These are phyloP conservation scores for Alloteropsis semialata DNA, from an alignment of 176 grass and related monocot species.

Conservation along the genomic window DNA sequence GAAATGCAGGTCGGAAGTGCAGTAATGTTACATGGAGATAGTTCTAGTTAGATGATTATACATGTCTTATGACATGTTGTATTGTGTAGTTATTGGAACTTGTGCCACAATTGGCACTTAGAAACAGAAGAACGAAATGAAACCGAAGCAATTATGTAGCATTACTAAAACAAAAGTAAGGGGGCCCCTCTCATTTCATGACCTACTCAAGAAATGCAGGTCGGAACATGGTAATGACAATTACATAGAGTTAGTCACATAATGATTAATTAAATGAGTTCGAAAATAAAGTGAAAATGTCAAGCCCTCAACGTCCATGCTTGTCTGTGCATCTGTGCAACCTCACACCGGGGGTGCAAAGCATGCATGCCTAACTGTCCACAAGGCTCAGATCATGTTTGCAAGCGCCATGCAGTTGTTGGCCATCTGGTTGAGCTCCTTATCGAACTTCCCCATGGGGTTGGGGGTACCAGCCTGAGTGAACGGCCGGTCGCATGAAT, in stretches of 20 bases:
- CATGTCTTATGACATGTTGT: too few species aligned
- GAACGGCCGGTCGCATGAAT: slow-evolving; percentile 50
- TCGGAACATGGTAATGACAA: not conserved
- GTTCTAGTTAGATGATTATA: too few species aligned
- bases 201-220: slow-evolving; percentile 17
- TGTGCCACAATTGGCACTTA: not conserved
- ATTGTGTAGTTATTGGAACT: too few species aligned
- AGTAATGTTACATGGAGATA: too few species aligned
- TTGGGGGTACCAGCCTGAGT: slow-evolving; percentile 10
- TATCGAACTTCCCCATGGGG: slow-evolving; percentile 37
- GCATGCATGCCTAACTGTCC: not conserved
- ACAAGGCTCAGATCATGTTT: slow-evolving; percentile 28
- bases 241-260: not conserved
- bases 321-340: not conserved
- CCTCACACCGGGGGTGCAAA: not conserved
- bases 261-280: not conserved
- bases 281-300: not conserved
- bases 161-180: slow-evolving; percentile 15
- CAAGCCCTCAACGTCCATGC: slow-evolving; percentile 10
- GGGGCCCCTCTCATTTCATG: slow-evolving; percentile 4
- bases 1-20: not conserved
- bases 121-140: not conserved
- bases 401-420: slow-evolving; percentile 51
- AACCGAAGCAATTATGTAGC: not conserved
- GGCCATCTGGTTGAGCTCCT: slow-evolving; percentile 40